Evolutionary conservation across 2,329 filamentous ascomycete species (phyloP).

Genomic region (Aspergillus proliferans): DNA sequence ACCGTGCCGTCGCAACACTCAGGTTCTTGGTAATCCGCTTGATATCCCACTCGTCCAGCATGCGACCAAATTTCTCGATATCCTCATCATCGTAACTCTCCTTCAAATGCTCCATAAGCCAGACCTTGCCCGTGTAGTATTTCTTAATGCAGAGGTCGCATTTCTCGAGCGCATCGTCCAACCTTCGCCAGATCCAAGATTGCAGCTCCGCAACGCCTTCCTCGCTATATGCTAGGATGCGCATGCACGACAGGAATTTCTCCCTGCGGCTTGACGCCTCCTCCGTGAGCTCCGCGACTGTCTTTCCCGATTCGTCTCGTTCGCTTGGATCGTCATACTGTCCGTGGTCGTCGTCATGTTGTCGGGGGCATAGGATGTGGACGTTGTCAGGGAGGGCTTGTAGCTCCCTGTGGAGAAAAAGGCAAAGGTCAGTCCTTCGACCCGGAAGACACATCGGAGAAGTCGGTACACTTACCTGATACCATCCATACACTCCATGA

Average conservation of each 20-base stretch:
- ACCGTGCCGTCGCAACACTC: slow-evolving; percentile 49
- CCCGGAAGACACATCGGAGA: slow-evolving; percentile 1
- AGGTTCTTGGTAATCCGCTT: slow-evolving; percentile 57
- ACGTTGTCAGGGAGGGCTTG: slow-evolving; percentile 40
- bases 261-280: slow-evolving; percentile 53
- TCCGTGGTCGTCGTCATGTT: slow-evolving; percentile 56
- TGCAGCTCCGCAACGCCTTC: slow-evolving; percentile 56
- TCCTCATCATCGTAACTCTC: slow-evolving; percentile 48
- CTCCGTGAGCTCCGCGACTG: slow-evolving; percentile 42
- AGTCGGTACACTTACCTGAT: slow-evolving; percentile 30
- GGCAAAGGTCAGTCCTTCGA: slow-evolving; percentile 8
- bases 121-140: slow-evolving; percentile 64
- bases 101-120: slow-evolving; percentile 56
- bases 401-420: slow-evolving; percentile 30
- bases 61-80: slow-evolving; percentile 47
- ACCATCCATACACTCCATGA: slow-evolving; percentile 38
- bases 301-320: slow-evolving; percentile 40
- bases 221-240: slow-evolving; percentile 62
- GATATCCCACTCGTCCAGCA: slow-evolving; percentile 57
- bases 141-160: slow-evolving; percentile 67
- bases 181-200: slow-evolving; percentile 51
- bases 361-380: slow-evolving; percentile 64
- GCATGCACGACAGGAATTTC: slow-evolving; percentile 60
- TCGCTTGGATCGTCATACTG: slow-evolving; percentile 56
- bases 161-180: slow-evolving; percentile 54